Evolutionary conservation across 2,329 filamentous ascomycete species (phyloP).

Genomic region (Exophiala calicioides): DNA sequence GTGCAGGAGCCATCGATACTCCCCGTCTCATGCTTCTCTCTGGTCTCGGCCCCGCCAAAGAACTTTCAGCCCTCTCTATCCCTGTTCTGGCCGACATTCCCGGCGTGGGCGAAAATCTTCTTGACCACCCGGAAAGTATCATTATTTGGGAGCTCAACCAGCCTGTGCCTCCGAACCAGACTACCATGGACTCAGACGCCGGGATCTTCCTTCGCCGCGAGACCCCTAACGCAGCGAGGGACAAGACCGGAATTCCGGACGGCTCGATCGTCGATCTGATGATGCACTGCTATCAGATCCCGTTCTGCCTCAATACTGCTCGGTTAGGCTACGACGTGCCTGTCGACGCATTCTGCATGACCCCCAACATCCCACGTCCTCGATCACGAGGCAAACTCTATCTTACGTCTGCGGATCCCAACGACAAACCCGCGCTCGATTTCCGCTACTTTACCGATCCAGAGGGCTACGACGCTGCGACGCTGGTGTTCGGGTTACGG

Average conservation of each 20-base stretch:
- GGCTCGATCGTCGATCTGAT: conserved; percentile 81
- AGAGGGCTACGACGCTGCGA: conserved; percentile 81
- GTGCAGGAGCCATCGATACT: conserved; percentile 78
- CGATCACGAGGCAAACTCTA: conserved; percentile 76
- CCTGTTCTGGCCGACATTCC: conserved; percentile 61
- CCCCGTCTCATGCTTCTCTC: conserved; percentile 65
- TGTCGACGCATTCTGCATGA: conserved; percentile 87
- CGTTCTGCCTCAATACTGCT: conserved; percentile 82
- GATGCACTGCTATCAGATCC: conserved; percentile 98
- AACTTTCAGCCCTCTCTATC: conserved; percentile 55
- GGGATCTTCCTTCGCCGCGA: conserved; percentile 85
- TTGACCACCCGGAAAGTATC: conserved; percentile 67
- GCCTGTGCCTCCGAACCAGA: conserved; percentile 75
- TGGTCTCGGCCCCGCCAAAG: conserved; percentile 53
- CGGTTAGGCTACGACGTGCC: conserved; percentile 73
- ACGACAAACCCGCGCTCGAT: conserved; percentile 78
- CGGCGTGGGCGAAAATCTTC: conserved; percentile 64
- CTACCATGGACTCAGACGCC: conserved; percentile 87
- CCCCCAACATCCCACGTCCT: conserved; percentile 83
- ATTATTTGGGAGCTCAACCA: conserved; percentile 78
- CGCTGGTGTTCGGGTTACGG: conserved; percentile 73
- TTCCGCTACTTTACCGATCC: conserved; percentile 89
- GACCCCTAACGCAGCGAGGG: conserved; percentile 65
- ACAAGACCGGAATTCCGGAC: conserved; percentile 58
- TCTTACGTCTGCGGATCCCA: conserved; percentile 73